A percentile compares a stretch with the other conserved stretches of the same genome.
Conservation (phyloP, 306 rosid species). For the Albizia julibrissin region DNA sequence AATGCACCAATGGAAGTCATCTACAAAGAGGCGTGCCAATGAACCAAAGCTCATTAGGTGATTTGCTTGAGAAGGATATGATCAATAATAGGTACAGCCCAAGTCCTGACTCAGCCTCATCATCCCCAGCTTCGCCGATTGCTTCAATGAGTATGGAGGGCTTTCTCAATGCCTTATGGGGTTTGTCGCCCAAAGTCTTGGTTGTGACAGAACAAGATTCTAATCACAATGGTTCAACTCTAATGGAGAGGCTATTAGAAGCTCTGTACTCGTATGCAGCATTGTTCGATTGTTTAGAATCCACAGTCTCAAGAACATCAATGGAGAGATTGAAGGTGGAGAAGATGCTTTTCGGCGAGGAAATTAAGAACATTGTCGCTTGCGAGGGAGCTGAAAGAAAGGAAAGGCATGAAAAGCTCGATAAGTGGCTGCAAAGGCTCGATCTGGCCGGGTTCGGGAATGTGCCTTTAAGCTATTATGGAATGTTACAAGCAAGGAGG, state of each 20-base stretch:
- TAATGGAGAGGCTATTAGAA: conserved; percentile 83
- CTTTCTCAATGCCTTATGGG: conserved; percentile 78
- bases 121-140: conserved; percentile 53
- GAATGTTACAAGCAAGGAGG: conserved; percentile 69
- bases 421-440: conserved; percentile 74
- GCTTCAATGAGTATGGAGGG: conserved; percentile 51
- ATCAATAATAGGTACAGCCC: conserved; percentile 55
- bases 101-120: conserved; percentile 74
- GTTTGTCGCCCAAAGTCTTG: conserved; percentile 78
- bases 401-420: conserved; percentile 83
- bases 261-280: conserved; percentile 85
- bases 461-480: conserved; percentile 65
- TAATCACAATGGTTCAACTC: conserved; percentile 73
- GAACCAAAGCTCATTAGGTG: conserved; percentile 60
- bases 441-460: conserved; percentile 68
- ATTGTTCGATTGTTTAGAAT: conserved; percentile 84
- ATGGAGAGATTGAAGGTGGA: conserved; percentile 81
- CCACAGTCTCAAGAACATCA: conserved; percentile 72
- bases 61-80: conserved; percentile 70
- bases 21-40: conserved; percentile 47
- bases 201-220: conserved; percentile 82
- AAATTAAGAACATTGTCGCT: conserved; percentile 83
- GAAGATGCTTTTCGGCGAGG: conserved; percentile 89
- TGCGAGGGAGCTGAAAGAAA: conserved; percentile 87
- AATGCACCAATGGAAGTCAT: conserved; percentile 49